Base-by-base conservation (phyloP, 176 grass and related monocot genomes). In the Oryza glaberrima region DNA sequence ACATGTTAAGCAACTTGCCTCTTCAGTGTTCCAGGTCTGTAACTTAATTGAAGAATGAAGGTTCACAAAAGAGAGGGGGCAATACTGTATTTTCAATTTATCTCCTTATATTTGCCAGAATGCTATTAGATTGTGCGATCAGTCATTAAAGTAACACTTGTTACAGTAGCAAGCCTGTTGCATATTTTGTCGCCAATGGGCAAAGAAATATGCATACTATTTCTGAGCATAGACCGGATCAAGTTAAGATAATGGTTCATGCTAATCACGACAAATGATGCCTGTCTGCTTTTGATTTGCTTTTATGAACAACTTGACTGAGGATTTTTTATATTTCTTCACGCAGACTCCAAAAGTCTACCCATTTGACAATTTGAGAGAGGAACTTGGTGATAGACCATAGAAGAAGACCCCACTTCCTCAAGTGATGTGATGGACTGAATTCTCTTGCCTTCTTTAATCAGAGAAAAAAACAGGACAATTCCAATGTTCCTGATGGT, bases 271-370 rank as follows among this genome's bases (percentile, higher is more conserved):
- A 28, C 45, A 45, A 46, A 81, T 7, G 25, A 61, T 77, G 51
- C 20, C 6, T 77, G 51, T 14, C 4, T 65, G n/a, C 44, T 28
- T 48, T 41, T 20, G 34, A 64, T 63, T 70, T 65, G 0, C 81
- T 85, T 70, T 81, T 15, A 17, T 77, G 35, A 73, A 44, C 23
- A 35, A 85, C 38, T 52, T 72, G 41, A 75, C 73, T 36, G 22
- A 78, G 19, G 36, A 13, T 72, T 51, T 51, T 0, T 67, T 9
- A 11, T 81, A 36, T 75, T 84, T 44, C 32, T 73, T 58, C 22
- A 70, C 83, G 73, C 88, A 99, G 97, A 93, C 97, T 30, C 97
- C 97, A 83, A 99, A 99, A 92, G 90, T 99, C 20, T 99, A 99
- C 77, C 97, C 94, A 8, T 96, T 78, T 1, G 97, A 94, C 86